phyloP scores from a whole-genome alignment of 2,329 filamentous ascomycete species.

The Phaeosphaeria sp. region DNA sequence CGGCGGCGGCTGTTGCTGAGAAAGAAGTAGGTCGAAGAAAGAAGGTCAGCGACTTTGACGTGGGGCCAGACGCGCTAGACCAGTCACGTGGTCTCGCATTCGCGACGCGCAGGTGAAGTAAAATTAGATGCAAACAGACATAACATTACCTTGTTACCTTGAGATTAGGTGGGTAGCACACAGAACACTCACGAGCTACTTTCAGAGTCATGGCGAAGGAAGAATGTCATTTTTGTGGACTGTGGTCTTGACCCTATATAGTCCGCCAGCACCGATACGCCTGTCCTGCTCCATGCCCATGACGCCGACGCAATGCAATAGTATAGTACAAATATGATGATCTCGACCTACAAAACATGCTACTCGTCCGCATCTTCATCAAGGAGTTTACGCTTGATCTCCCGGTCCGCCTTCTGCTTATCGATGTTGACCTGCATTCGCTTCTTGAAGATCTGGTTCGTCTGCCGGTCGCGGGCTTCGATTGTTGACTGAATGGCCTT shows the following conservation, averaged over 20 bases:
- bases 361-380: conserved; percentile 37
- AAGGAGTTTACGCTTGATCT: conserved; percentile 61
- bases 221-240: background rate
- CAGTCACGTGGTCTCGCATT: background rate
- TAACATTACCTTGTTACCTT: too few species aligned
- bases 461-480: conserved; percentile 51
- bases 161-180: too few species aligned
- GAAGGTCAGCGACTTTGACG: background rate
- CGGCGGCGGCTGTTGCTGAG: background rate
- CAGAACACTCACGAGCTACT: too few species aligned
- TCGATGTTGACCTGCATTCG: conserved; percentile 58
- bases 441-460: conserved; percentile 58
- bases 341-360: background rate
- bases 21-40: background rate
- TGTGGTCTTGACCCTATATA: background rate
- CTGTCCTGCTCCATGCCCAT: background rate
- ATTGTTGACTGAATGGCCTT: conserved; percentile 55
- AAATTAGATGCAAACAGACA: background rate
- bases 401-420: conserved; percentile 55
- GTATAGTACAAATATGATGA: background rate
- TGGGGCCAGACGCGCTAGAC: background rate
- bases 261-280: background rate
- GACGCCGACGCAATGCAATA: conserved; percentile 7
- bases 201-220: background rate
- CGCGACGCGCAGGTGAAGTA: background rate